A percentile compares a stretch with the other conserved stretches of the same genome.
These are phyloP conservation scores for Cystofilobasidium bisporidii DNA, from an alignment of 768 basidiomycete genomes.

Conservation along the genomic window DNA sequence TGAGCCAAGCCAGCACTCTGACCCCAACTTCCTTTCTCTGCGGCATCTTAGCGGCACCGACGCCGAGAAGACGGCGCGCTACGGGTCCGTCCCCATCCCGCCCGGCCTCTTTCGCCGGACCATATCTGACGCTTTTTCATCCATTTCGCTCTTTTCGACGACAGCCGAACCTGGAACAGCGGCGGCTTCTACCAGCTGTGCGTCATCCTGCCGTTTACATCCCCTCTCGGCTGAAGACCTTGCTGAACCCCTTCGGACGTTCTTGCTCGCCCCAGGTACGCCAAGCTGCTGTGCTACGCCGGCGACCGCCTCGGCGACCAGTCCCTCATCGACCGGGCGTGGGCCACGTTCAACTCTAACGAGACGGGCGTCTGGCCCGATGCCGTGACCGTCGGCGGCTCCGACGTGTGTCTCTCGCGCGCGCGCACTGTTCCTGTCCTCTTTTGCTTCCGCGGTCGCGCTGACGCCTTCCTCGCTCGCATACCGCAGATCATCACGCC, in stretches of 20 bases:
- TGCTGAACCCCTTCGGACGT: too few relatives aligned
- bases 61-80: conserved; percentile 5
- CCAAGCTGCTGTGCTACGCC: conserved; percentile 11
- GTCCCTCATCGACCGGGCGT: conserved; percentile 9
- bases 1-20: background rate
- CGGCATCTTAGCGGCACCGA: background rate
- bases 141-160: too few relatives aligned
- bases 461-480: background rate
- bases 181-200: too few relatives aligned
- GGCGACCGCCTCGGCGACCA: background rate
- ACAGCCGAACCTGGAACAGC: background rate
- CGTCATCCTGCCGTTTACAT: too few relatives aligned
- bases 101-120: too few relatives aligned
- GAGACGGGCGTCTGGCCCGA: conserved; percentile 17
- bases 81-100: conserved; percentile 2
- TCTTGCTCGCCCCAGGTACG: conserved; percentile 14
- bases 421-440: background rate
- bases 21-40: background rate
- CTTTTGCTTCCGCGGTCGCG: background rate
- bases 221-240: too few relatives aligned
- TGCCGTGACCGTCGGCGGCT: conserved; percentile 4
- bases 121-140: too few relatives aligned
- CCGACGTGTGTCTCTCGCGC: background rate
- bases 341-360: conserved; percentile 12
- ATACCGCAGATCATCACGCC: background rate